Evolutionary conservation across 768 basidiomycete genomes (phyloP).

Genomic region (Tylopilus rubrobrunneus): DNA sequence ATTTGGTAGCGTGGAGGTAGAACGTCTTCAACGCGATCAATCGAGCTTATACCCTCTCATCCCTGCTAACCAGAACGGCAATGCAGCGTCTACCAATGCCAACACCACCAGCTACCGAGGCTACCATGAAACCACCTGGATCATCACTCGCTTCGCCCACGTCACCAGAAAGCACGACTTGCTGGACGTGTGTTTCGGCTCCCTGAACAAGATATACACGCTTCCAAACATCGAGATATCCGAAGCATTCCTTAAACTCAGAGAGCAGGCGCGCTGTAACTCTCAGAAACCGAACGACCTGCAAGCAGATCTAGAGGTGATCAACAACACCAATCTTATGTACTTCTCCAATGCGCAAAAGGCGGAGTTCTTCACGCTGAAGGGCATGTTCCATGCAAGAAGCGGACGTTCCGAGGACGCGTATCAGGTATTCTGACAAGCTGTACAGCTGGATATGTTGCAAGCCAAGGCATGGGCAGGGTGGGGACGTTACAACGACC

Average conservation of each 20-base stretch:
- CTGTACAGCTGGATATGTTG: conserved; percentile 91
- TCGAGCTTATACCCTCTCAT: conserved; percentile 90
- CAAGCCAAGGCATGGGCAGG: conserved; percentile 98
- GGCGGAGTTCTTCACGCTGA: conserved; percentile 96
- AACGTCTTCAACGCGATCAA: conserved; percentile 98
- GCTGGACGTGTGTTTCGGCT: conserved; percentile 91
- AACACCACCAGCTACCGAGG: conserved; percentile 92
- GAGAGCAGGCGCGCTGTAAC: conserved; percentile 97
- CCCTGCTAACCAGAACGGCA: conserved; percentile 47
- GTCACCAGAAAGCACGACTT: conserved; percentile 96
- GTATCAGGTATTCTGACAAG: conserved; percentile 87
- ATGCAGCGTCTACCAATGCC: conserved; percentile 50
- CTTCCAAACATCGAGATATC: conserved; percentile 99
- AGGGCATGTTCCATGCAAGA: conserved; percentile 96
- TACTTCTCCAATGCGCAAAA: conserved; percentile 96
- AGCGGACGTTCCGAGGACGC: conserved; percentile 86
- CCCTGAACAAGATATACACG: conserved; percentile 95
- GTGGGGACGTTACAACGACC: conserved; percentile 94
- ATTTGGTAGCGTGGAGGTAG: conserved; percentile 98
- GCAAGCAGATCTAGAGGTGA: conserved; percentile 92
- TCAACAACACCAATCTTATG: conserved; percentile 98
- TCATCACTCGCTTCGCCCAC: conserved; percentile 98
- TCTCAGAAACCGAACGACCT: conserved; percentile 94
- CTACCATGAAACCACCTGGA: conserved; percentile 99
- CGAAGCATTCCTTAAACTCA: conserved; percentile 96